Evolutionary conservation across 495 filamentous ascomycete species (phyloP), one percentile per base, ranked within the genome.

Genomic region (Annulohypoxylon bovei): DNA sequence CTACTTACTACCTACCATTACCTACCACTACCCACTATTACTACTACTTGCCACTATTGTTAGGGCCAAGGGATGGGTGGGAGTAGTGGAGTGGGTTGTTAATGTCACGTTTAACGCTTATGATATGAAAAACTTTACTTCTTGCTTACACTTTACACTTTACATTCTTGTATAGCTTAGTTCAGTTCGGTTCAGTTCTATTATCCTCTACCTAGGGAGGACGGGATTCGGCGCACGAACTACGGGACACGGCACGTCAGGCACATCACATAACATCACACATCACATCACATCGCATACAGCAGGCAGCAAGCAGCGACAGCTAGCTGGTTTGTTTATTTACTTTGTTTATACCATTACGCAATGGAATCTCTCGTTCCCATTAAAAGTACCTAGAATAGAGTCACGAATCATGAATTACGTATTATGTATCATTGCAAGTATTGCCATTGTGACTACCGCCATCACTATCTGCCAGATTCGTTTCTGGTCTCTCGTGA

Each of bases 321-420:
- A n/a, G 44, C 60, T 44, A 14, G 39, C 62, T 56, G 40, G 35
- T 30, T 65, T 37, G 25, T 33, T 25, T 32, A 47, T 68, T 54
- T 68, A 32, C 37, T 60, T 62, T 68, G 66, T 63, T 42, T 69
- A 69, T 69, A 63, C 58, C 58, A 68, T 57, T 62, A 56, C 25
- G 33, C 25, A 39, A 62, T 52, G 12, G 16, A 52, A 32, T 32
- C 14, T 32, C 49, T 33, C 49, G n/a, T 30, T 52, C 23, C 14
- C 25, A 6, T 28, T 52, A 47, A 25, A 12, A 25, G 44, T 14
- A n/a, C n/a, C n/a, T n/a, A 25, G 44, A 14, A 14, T 47, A 12
- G 22, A 23, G 20, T 47, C 7, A 50, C 12, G 23, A 50, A 50
- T 50, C 9, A 27, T 6, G 7, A 1, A 28, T n/a, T 50, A 50